These are phyloP conservation scores for Clarireedia paspali DNA, from an alignment of 2,329 filamentous ascomycete genomes.

Conservation along the genomic window DNA sequence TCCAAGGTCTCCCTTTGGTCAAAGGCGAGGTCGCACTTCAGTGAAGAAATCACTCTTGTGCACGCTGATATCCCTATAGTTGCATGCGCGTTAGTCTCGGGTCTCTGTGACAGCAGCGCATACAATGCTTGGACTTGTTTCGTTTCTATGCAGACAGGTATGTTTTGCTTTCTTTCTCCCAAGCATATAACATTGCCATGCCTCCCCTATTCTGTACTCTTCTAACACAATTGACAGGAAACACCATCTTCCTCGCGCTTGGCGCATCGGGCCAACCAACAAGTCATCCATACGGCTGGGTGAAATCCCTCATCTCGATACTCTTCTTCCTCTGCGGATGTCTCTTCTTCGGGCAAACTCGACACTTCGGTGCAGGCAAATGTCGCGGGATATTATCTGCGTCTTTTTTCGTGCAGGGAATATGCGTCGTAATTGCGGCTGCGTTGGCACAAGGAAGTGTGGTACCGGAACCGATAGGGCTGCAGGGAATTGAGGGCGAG, in stretches of 20 bases:
- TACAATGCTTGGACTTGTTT: constrained; percentile 43
- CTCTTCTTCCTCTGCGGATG: constrained; percentile 46
- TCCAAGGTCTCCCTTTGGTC: constrained; percentile 4
- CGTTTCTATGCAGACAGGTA: constrained; percentile 45
- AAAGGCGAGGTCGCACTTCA: constrained; percentile 14
- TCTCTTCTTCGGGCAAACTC: constrained; percentile 36
- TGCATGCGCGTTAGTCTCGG: constrained; percentile 38
- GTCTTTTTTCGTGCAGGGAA: constrained; percentile 45
- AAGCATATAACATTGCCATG: not conserved
- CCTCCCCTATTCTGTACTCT: not conserved
- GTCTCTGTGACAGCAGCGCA: constrained; percentile 38
- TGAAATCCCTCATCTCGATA: constrained; percentile 46
- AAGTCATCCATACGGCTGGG: constrained; percentile 43
- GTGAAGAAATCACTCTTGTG: constrained; percentile 25
- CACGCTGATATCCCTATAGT: constrained; percentile 32
- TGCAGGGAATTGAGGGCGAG: constrained; percentile 22
- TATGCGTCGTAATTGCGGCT: constrained; percentile 45
- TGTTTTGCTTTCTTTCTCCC: not conserved
- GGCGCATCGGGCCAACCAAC: constrained; percentile 46
- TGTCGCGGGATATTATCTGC: constrained; percentile 36
- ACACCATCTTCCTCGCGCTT: constrained; percentile 56
- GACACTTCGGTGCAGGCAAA: constrained; percentile 15
- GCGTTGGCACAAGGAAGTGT: constrained; percentile 40
- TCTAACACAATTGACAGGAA: constrained; percentile 33
- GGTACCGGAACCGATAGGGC: constrained; percentile 36